phyloP scores from a whole-genome alignment of 148 eudicot species.

The Tetragonia tetragonoides region DNA sequence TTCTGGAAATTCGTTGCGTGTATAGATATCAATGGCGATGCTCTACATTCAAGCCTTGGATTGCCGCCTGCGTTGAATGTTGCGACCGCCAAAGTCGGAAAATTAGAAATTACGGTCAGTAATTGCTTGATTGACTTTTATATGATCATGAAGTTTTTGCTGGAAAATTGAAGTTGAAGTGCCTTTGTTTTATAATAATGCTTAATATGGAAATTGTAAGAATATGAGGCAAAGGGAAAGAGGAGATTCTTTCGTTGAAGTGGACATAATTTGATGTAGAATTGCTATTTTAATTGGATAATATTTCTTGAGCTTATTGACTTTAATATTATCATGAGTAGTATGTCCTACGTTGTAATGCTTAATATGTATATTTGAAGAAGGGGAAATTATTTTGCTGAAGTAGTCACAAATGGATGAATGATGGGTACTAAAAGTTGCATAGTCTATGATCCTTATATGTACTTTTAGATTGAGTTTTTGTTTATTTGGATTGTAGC shows the following conservation, averaged over 20 bases:
- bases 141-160: not conserved
- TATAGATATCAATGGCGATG: constrained; percentile 90
- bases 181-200: not conserved
- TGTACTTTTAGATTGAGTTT: not conserved
- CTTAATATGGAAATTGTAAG: not conserved
- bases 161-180: not conserved
- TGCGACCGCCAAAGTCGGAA: constrained; percentile 81
- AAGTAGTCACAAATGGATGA: not conserved
- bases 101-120: constrained; percentile 81
- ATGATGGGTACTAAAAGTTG: not conserved
- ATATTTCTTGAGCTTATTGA: too few species aligned
- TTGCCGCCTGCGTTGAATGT: constrained; percentile 88
- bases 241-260: not conserved
- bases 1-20: not conserved
- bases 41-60: constrained; percentile 86
- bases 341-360: too few species aligned
- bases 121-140: constrained; percentile 6
- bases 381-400: too few species aligned
- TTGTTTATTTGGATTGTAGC: constrained; percentile 45
- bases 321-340: too few species aligned
- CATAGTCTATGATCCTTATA: not conserved
- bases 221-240: not conserved
- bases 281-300: too few species aligned
- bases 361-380: too few species aligned
- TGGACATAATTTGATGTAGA: not conserved